Base-by-base conservation (phyloP, 2,329 filamentous ascomycete genomes). In the Lachnellula hyalina region DNA sequence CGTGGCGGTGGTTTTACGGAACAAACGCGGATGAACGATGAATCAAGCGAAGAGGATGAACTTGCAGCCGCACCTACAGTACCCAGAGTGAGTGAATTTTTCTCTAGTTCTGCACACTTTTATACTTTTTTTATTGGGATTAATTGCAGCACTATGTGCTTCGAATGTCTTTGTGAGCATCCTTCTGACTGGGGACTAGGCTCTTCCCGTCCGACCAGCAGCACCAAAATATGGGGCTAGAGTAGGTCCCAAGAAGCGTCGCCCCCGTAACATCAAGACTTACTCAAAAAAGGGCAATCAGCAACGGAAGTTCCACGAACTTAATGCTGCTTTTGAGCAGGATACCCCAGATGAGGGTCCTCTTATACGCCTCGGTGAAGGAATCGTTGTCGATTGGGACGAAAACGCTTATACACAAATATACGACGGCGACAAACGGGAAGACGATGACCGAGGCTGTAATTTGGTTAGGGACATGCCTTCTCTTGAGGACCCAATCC, bases 351-450 rank as follows among this genome's bases (percentile, higher is more conserved):
- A 78, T 60, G 77, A 80, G 15, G 82, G 82, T 3, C 83, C 87
- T 0, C 74, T 96, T 41, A 80, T 97, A 61, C 83, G 88, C 36
- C 80, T 93, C 25, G 87, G 89, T 49, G 94, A 99, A 71, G 89
- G 83, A 23, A 84, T 99, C 47, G 77, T 97, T 5, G 81, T 96
- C 11, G 92, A 97, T 64, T 99, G 93, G 92, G 82, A 77, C 44
- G 75, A 83, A 7, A 77, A 86, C 7, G 85, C 84, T 5, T 87
- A 83, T 68, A 84, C 93, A 17, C 75, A 76, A 15, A 76, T 96
- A 21, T 97, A 96, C 66, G 68, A 65, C 46, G 72, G 67, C 28
- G 62, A 65, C 35, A 63, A 67, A n/a, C 50, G 49, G 8, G 69
- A 74, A 6, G 72, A 79, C 42, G 75, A 80, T 9, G 68, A 79